Base-by-base conservation (phyloP, 202 grass and related monocot species). In the Elaeis oleifera region DNA sequence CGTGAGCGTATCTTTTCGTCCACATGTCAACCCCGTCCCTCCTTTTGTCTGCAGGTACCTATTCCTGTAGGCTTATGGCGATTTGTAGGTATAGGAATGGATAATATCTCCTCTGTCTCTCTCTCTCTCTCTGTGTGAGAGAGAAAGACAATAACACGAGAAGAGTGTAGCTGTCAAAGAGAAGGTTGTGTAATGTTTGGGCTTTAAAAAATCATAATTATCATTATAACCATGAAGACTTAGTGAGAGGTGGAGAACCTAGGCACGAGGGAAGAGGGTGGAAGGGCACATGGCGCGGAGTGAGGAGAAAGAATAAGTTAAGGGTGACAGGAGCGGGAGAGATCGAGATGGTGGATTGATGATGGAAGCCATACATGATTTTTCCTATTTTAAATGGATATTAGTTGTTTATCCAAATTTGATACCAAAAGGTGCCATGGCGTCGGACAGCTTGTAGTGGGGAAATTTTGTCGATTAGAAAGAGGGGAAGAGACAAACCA, bases 221-320 rank as follows among this genome's bases (percentile, higher is more conserved):
- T n/a, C 32, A 17, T 60, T 32, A n/a, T 32, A 60, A 60, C 1
- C 5, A 26, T 32, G n/a, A n/a, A 24, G 7, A 39, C 36, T 39
- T 54, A 16, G 67, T 39, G 19, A 16, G 18, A 53, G 64, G 65
- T 18, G 28, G 65, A 72, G 81, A 81, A 89, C 81, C 77, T 81
- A 80, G 77, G 64, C 80, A 60, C 75, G 77, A 71, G 69, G 60
- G 69, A 64, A 58, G 78, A 39, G 73, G 31, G 11, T 68, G 61
- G 64, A 72, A 73, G 79, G 76, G 59, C 80, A 88, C 80, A 84
- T 88, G 36, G 36, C 8, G 13, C 8, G 36, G 36, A 13, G 36
- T 7, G 36, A 39, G 36, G 6, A 39, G 36, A 39, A 2, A 39
- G 36, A 13, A 39, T 39, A 39, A 39, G 1, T 39, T 13, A 39